phyloP scores from a whole-genome alignment of 2,329 filamentous ascomycete species.

The Aspergillus sergii region DNA sequence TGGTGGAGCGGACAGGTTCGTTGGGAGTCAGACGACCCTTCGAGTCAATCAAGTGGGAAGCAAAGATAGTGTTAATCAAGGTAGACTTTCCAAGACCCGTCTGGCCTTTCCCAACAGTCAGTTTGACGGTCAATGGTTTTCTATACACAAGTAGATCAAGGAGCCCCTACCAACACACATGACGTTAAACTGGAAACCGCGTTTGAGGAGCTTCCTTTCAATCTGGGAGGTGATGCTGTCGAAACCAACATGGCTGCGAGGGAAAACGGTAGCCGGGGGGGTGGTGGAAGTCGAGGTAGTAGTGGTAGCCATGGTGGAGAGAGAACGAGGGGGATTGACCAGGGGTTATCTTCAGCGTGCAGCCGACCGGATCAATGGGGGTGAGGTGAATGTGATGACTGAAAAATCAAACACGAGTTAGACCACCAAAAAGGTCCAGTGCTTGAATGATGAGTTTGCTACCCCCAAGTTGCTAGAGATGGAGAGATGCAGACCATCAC shows the following conservation, averaged over 20 bases:
- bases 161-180: slow-evolving; percentile 90
- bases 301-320: slow-evolving; percentile 66
- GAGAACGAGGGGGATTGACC: slow-evolving; percentile 5
- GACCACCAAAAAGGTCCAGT: slow-evolving; percentile 12
- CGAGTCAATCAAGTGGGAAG: slow-evolving; percentile 97
- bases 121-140: not conserved
- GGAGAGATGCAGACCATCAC: slow-evolving; percentile 19
- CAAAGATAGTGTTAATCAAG: slow-evolving; percentile 99
- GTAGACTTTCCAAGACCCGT: slow-evolving; percentile 98
- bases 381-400: slow-evolving; percentile 24
- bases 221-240: slow-evolving; percentile 99
- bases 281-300: slow-evolving; percentile 56
- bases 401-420: slow-evolving; percentile 16
- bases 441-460: slow-evolving; percentile 14
- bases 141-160: not conserved
- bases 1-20: slow-evolving; percentile 91
- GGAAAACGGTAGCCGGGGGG: slow-evolving; percentile 65
- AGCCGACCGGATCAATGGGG: slow-evolving; percentile 12
- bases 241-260: slow-evolving; percentile 98
- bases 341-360: slow-evolving; percentile 3
- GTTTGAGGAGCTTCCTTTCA: slow-evolving; percentile 98
- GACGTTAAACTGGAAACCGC: slow-evolving; percentile 99
- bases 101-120: slow-evolving; percentile 69
- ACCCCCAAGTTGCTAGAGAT: slow-evolving; percentile 19
- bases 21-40: slow-evolving; percentile 93